A percentile compares a stretch with the other conserved stretches of the same genome.
These are phyloP conservation scores for Porogramme epimiltina DNA, from an alignment of 1,284 basidiomycete species.

Conservation along the genomic window DNA sequence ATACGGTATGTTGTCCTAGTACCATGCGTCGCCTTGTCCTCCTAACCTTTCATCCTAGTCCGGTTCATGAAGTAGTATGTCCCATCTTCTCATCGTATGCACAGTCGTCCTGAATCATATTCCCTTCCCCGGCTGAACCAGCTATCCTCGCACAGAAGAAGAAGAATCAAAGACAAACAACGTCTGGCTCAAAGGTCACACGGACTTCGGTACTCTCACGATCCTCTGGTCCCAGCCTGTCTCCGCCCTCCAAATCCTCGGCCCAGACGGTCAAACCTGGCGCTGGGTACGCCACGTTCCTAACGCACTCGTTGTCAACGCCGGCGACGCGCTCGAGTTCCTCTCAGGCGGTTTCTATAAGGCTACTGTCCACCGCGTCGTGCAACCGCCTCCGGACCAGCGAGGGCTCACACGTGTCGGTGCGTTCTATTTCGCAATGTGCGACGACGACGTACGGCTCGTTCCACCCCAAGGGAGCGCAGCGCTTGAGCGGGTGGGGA, in stretches of 20 bases:
- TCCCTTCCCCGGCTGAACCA: constrained; percentile 12
- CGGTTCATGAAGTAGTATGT: constrained; percentile 60
- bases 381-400: constrained; percentile 52
- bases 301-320: constrained; percentile 56
- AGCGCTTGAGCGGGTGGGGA: constrained; percentile 33
- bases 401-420: constrained; percentile 42
- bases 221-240: constrained; percentile 66
- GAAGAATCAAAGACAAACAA: constrained; percentile 57
- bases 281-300: constrained; percentile 61
- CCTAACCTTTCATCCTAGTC: constrained; percentile 31
- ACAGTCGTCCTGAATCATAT: too few relatives aligned
- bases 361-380: constrained; percentile 44
- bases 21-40: constrained; percentile 2
- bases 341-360: constrained; percentile 47
- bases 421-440: constrained; percentile 44
- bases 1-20: constrained; percentile 24
- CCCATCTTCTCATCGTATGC: neutral
- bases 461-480: constrained; percentile 31
- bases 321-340: constrained; percentile 45
- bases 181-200: constrained; percentile 47
- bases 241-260: constrained; percentile 47
- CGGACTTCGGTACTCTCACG: constrained; percentile 63
- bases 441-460: constrained; percentile 33
- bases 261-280: constrained; percentile 46
- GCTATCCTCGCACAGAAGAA: constrained; percentile 48